Percentiles rank a stretch among this genome's conserved stretches.
Evolutionary conservation across 2,329 filamentous ascomycete genomes (phyloP).

Genomic region (Botrytis medusae): DNA sequence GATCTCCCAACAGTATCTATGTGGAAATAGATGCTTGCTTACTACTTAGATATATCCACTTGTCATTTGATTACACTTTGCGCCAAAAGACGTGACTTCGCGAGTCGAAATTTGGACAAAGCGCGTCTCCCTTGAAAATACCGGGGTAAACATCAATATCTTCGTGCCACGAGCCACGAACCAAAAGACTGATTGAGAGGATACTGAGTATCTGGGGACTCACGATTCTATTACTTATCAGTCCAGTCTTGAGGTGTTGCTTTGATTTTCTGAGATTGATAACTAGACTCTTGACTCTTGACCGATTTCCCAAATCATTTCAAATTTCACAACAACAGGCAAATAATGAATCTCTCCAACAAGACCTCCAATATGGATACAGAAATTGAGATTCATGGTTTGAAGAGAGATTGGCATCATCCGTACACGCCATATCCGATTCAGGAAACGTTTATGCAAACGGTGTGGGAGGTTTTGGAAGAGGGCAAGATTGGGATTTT

Average conservation of each 20-base stretch:
- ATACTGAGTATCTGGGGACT: neutral
- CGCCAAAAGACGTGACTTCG: constrained; percentile 22
- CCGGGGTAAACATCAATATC: neutral
- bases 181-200: neutral
- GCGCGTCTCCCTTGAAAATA: constrained; percentile 14
- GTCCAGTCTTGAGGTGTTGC: neutral
- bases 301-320: neutral
- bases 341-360: neutral
- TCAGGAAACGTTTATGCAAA: constrained; percentile 68
- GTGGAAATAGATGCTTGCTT: neutral
- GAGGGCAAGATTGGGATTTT: constrained; percentile 68
- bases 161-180: neutral
- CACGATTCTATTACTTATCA: neutral
- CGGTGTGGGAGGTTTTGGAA: constrained; percentile 66
- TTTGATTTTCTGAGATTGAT: neutral
- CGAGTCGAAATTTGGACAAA: neutral
- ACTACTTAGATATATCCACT: neutral
- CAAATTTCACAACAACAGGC: no score
- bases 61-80: constrained; percentile 2
- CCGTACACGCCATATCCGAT: constrained; percentile 71
- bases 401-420: constrained; percentile 58
- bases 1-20: neutral
- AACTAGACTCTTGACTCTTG: neutral
- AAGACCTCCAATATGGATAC: neutral
- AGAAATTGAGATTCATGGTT: neutral